Base-by-base conservation (phyloP, 2,329 filamentous ascomycete species). In the Paradendryphiella salina region DNA sequence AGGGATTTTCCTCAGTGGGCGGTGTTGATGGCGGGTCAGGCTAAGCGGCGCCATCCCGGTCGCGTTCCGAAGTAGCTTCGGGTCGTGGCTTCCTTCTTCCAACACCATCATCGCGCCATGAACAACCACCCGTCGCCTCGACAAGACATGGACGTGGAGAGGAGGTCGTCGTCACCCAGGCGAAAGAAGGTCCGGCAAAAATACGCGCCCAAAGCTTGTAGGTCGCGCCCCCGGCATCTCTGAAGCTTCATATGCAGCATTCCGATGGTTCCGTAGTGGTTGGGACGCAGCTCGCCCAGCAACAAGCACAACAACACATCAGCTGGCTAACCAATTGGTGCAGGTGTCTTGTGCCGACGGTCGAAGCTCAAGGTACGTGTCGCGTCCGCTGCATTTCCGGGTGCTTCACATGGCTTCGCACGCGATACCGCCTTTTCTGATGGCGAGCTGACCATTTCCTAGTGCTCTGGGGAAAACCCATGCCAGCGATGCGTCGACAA, bases 141-240 rank as follows among this genome's bases (percentile, higher is more conserved):
- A 31, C 47, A 41, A 17, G 52, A 45, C 23, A 52, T 56, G 40
- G 65, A 64, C 23, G 63, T 61, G 34, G 65, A 64, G 7, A 39
- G 52, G 36, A 48, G 46, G 28, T 62, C 65, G 11, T 57, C 57
- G 26, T 70, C 67, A 34, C 68, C 69, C 13, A 71, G 67, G 56
- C 63, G 69, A 37, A 72, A 72, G 60, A 72, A 70, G 55, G 56
- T 66, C 17, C 66, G 69, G 14, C 64, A 69, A 52, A 71, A 71
- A 52, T 72, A 72, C 47, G 66, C 69, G 33, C 63, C 66, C 33
- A 67, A 68, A 59, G 68, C 68, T 33, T 71, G 69, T 71, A 64
- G 41, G 68, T 64, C 43, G 50, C 54, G 55, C 51, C 34, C 40
- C 33, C 36, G 48, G 45, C 38, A 41, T 44, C 26, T 17, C 20